Percentiles rank a stretch among this genome's conserved stretches.
Evolutionary conservation across 805 yeast genomes (phyloP).

Genomic region (Schizosaccharomyces lindneri): DNA sequence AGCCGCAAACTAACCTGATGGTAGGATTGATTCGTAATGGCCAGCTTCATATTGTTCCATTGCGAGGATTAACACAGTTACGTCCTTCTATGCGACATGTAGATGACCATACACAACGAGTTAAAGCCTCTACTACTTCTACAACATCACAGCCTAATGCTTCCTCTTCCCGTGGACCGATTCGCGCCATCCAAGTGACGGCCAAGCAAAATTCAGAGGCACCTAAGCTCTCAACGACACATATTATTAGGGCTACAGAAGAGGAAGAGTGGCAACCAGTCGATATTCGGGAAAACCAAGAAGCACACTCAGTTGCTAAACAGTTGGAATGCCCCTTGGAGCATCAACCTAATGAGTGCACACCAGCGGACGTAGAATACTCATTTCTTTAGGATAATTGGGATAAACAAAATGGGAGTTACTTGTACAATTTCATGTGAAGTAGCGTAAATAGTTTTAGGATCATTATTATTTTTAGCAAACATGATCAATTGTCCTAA

Average conservation of each 20-base stretch:
- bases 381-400: not conserved
- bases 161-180: not conserved
- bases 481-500: too few relatives aligned
- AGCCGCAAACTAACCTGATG: not conserved
- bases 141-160: not conserved
- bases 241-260: not conserved
- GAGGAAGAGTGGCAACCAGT: not conserved
- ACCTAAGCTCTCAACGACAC: not conserved
- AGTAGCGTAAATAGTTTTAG: too few relatives aligned
- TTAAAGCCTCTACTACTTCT: not conserved
- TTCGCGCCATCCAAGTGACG: not conserved
- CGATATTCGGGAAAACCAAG: not conserved
- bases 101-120: not conserved
- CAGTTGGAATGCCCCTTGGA: not conserved
- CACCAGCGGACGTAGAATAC: not conserved
- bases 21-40: conserved; percentile 1
- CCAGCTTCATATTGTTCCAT: not conserved
- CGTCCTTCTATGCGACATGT: not conserved
- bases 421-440: too few relatives aligned
- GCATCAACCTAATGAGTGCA: not conserved
- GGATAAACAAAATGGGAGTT: too few relatives aligned
- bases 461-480: too few relatives aligned
- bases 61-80: not conserved
- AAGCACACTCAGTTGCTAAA: not conserved
- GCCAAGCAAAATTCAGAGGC: not conserved